phyloP scores from a whole-genome alignment of 1,139 yeast species.

The Yamadazyma buinensis region DNA sequence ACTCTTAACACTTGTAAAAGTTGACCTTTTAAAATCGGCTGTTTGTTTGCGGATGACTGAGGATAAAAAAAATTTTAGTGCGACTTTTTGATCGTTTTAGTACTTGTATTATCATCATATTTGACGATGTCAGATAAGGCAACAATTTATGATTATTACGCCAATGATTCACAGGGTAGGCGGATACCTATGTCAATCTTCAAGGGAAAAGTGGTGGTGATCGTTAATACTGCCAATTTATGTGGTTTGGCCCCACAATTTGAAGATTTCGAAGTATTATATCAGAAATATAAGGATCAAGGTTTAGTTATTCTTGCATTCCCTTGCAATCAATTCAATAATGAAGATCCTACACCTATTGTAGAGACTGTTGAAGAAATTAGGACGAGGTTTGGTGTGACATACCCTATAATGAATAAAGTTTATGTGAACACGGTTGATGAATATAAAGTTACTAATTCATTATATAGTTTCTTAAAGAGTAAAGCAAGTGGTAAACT shows the following conservation, averaged over 20 bases:
- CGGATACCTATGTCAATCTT: conserved; percentile 18
- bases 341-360: conserved; percentile 79
- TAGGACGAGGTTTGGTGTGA: conserved; percentile 58
- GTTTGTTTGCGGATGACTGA: no score
- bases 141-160: conserved; percentile 18
- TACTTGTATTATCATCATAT: no score
- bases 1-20: no score
- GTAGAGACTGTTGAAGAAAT: conserved; percentile 65
- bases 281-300: conserved; percentile 25
- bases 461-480: conserved; percentile 34
- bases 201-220: conserved; percentile 31
- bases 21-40: no score
- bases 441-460: no score
- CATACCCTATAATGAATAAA: conserved; percentile 39
- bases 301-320: conserved; percentile 38
- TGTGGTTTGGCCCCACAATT: conserved; percentile 47
- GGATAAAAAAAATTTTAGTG: no score
- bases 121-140: no score
- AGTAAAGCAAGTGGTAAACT: conserved; percentile 43
- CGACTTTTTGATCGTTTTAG: no score
- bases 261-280: conserved; percentile 29
- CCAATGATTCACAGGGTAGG: conserved; percentile 14
- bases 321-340: conserved; percentile 53
- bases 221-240: conserved; percentile 44
- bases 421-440: conserved; percentile 34